These are phyloP conservation scores for Penicillium sp. DNA, from an alignment of 2,329 filamentous ascomycete species.

Conservation along the genomic window DNA sequence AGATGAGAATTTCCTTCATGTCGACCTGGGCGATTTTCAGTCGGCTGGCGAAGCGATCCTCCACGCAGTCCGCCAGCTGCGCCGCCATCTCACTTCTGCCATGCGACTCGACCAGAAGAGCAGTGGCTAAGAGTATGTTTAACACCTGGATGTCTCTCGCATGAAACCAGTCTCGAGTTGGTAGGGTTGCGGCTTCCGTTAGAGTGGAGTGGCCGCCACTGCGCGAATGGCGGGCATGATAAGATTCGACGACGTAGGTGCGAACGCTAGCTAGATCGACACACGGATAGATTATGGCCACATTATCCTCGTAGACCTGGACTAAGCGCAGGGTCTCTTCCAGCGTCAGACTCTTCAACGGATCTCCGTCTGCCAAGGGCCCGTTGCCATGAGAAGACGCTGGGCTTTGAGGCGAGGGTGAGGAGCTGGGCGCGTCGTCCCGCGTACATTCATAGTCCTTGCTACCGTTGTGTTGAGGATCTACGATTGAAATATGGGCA, in stretches of 20 bases:
- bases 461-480: constrained; percentile 7
- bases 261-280: constrained; percentile 71
- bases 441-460: constrained; percentile 16
- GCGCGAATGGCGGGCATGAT: constrained; percentile 14
- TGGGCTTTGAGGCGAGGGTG: constrained; percentile 22
- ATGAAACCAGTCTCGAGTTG: constrained; percentile 40
- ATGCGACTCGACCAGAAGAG: constrained; percentile 71
- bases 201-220: background rate
- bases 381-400: constrained; percentile 28
- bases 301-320: constrained; percentile 79
- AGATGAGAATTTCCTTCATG: constrained; percentile 41
- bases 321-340: constrained; percentile 78
- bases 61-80: constrained; percentile 36
- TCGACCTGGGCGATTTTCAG: constrained; percentile 40
- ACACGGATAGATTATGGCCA: constrained; percentile 87
- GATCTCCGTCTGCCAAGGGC: constrained; percentile 58
- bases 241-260: constrained; percentile 38
- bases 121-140: constrained; percentile 78
- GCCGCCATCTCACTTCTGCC: constrained; percentile 66
- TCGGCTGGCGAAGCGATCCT: constrained; percentile 37
- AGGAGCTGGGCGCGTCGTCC: constrained; percentile 8
- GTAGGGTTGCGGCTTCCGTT: background rate
- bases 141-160: constrained; percentile 64
- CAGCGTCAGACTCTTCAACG: constrained; percentile 71
- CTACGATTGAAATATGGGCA: constrained; percentile 6